These are phyloP conservation scores for Blepharisma japonicum DNA, from an alignment of 73 alveolate genomes.

Conservation along the genomic window DNA sequence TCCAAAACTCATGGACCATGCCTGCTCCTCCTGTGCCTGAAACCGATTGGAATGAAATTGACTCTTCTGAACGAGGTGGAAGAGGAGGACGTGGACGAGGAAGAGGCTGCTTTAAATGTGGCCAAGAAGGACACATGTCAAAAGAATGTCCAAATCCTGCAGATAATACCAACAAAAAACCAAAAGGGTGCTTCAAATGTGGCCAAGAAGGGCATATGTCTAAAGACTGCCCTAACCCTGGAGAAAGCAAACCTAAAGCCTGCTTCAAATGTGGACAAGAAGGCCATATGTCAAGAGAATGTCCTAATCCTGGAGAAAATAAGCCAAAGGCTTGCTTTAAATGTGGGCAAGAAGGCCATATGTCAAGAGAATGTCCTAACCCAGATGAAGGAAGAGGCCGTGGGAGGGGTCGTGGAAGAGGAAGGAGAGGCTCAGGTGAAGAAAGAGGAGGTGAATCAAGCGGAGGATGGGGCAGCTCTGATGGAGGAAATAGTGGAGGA, in stretches of 20 bases:
- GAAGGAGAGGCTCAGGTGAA: slow-evolving; percentile 28
- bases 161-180: neutral
- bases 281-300: slow-evolving; percentile 67
- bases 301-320: slow-evolving; percentile 14
- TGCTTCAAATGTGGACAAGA: slow-evolving; percentile 65
- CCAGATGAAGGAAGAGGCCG: slow-evolving; percentile 26
- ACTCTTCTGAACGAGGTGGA: slow-evolving; percentile 25
- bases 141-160: slow-evolving; percentile 45
- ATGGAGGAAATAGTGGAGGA: slow-evolving; percentile 32
- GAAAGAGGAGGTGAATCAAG: slow-evolving; percentile 2
- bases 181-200: slow-evolving; percentile 60
- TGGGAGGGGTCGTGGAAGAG: slow-evolving; percentile 14
- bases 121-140: slow-evolving; percentile 61
- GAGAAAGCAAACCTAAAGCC: neutral
- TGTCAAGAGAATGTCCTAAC: slow-evolving; percentile 30
- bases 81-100: slow-evolving; percentile 47
- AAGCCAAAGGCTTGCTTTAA: slow-evolving; percentile 20
- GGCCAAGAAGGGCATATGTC: slow-evolving; percentile 63
- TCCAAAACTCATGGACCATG: neutral
- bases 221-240: slow-evolving; percentile 62
- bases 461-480: neutral
- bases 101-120: slow-evolving; percentile 43
- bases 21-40: slow-evolving; percentile 18
- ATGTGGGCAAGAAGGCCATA: slow-evolving; percentile 34
- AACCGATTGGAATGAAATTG: slow-evolving; percentile 18